phyloP scores from a whole-genome alignment of 371 early-diverging fungal genomes.

The Choanephora cucurbitarum region DNA sequence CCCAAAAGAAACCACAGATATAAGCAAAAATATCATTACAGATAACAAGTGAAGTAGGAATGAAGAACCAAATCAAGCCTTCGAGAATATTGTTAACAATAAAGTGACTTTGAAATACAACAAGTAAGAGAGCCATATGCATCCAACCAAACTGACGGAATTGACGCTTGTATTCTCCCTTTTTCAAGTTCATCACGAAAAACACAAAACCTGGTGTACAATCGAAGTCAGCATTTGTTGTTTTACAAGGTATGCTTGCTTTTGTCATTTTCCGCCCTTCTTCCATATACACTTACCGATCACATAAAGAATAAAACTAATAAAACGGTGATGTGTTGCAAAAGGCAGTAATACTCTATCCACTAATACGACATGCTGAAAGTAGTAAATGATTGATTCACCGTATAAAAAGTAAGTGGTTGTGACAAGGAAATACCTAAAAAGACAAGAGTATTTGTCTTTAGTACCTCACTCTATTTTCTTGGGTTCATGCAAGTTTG shows the following conservation, averaged over 20 bases:
- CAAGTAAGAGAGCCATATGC: conserved; percentile 91
- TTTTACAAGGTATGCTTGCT: neutral
- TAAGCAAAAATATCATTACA: conserved; percentile 99
- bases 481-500: neutral
- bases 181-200: conserved; percentile 93
- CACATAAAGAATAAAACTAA: conserved; percentile 90
- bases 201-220: conserved; percentile 78
- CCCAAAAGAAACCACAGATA: conserved; percentile 94
- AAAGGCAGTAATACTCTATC: conserved; percentile 84
- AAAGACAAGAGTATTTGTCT: neutral
- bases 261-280: neutral
- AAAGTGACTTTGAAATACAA: conserved; percentile 90
- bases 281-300: conserved; percentile 58
- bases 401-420: conserved; percentile 95
- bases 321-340: conserved; percentile 93
- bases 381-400: conserved; percentile 89
- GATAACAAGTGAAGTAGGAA: conserved; percentile 93
- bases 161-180: conserved; percentile 87
- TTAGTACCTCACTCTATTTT: neutral
- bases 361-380: conserved; percentile 76
- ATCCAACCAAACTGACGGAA: conserved; percentile 96
- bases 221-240: neutral
- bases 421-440: conserved; percentile 78
- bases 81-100: conserved; percentile 97
- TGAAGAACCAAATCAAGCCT: conserved; percentile 94